Evolutionary conservation across 2,329 filamentous ascomycete genomes (phyloP), one percentile per base, ranked within the genome.

Genomic region (Salinomyces thailandicus): DNA sequence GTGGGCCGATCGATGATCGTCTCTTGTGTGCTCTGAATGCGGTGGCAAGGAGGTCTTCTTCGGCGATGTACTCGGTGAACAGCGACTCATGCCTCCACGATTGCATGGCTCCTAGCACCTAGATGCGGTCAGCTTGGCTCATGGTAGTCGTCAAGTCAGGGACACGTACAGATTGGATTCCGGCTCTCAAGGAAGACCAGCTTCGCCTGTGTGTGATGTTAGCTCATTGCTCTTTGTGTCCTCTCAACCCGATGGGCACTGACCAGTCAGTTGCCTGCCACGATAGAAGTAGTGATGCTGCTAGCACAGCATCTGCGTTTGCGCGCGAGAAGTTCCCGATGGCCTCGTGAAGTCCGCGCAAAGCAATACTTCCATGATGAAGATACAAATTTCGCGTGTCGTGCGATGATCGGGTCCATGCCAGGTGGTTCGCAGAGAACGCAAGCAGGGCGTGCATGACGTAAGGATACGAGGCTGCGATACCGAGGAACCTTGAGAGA

Each of bases 191-290:
- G 48, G 87, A 87, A 45, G 81, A 85, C 89, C 89, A 96, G 62
- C 80, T 83, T 60, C 81, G 80, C 83, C 86, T 93, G 57, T 51
- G 27, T 2, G 7, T 13, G 22, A 9, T 19, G 37, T 52, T 28
- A 52, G 48, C 26, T 16, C 16, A 14, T 17, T 4, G n/a, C 9
- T 26, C 22, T 26, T n/a, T 31, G 28, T 15, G 22, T 24, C 9
- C 6, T 12, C 4, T 13, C 18, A 8, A 13, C 14, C 11, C 5
- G 9, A 17, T n/a, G 19, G 3, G 12, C 24, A 66, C 79, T 69
- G 72, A 93, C 89, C 87, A 96, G 66, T 96, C 89, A 42, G 81
- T 91, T 38, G 85, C 84, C 66, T 96, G 89, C 87, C 91, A 96
- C 24, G 87, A 93, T 33, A 98, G 72, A 32, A 96, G 74, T 30